A percentile compares a stretch with the other conserved stretches of the same genome.
phyloP scores from a whole-genome alignment of 129 eudicot species.

The Chrysanthemum lavandulifolium region DNA sequence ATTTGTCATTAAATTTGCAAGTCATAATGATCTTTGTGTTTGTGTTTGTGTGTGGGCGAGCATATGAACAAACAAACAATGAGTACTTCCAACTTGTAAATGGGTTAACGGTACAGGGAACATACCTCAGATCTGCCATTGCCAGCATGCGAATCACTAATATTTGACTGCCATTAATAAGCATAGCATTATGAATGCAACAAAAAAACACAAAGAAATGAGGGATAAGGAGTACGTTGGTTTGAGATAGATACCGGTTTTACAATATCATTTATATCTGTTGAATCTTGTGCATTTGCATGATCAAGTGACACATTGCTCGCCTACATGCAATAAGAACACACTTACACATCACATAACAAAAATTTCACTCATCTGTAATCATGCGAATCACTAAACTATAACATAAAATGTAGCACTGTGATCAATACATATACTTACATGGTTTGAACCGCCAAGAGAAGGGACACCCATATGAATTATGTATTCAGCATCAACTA shows the following conservation, averaged over 20 bases:
- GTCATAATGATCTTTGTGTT: background rate
- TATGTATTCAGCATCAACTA: conserved; percentile 76
- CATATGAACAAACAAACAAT: background rate
- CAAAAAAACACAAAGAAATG: background rate
- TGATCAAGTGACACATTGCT: conserved; percentile 27
- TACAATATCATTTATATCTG: conserved; percentile 30
- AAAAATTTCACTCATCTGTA: background rate
- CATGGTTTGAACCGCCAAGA: conserved; percentile 64
- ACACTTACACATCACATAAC: conserved; percentile 11
- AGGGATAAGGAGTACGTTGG: background rate
- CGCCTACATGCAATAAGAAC: conserved; percentile 26
- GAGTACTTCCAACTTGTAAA: conserved; percentile 14
- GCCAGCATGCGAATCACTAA: conserved; percentile 19
- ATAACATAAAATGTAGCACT: background rate
- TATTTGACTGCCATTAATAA: conserved; percentile 44
- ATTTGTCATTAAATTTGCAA: background rate
- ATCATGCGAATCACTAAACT: background rate
- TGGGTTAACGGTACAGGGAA: background rate
- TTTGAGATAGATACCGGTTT: conserved; percentile 34
- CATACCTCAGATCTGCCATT: conserved; percentile 62
- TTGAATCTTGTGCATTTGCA: conserved; percentile 28
- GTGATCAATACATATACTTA: conserved; percentile 24
- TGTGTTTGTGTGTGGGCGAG: background rate
- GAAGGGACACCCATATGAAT: conserved; percentile 82
- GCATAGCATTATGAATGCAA: background rate